Conservation (phyloP, 176 grass and related monocot genomes). For the Dendrocalamus sinicus region DNA sequence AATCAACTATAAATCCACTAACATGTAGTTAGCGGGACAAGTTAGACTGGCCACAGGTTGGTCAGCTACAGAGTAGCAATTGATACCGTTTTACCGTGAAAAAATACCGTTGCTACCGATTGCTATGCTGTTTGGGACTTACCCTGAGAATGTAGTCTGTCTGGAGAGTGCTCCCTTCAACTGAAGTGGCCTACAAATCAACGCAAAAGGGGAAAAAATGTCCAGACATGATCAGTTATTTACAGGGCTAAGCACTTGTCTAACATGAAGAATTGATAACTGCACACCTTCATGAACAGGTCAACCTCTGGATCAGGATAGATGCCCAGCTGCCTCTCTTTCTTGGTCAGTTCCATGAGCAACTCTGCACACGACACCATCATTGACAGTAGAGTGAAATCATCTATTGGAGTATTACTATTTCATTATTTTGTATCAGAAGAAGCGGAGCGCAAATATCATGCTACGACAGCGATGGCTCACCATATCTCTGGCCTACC, state of each 20-base stretch:
- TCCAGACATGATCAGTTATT: neutral
- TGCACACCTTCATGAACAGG: conserved; percentile 90
- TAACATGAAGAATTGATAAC: neutral
- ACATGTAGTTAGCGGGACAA: too few species aligned
- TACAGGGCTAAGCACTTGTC: neutral
- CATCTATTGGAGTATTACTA: neutral
- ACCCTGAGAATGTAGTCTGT: conserved; percentile 89
- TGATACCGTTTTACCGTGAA: too few species aligned
- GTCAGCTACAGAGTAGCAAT: too few species aligned
- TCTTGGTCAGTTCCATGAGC: conserved; percentile 70
- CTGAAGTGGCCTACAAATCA: conserved; percentile 69
- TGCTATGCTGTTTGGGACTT: neutral
- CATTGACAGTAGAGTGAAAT: neutral
- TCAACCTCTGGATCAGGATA: conserved; percentile 86
- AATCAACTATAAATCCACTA: too few species aligned
- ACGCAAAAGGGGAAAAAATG: neutral
- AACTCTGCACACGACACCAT: conserved; percentile 56
- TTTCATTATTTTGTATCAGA: neutral
- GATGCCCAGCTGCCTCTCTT: conserved; percentile 78
- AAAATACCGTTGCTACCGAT: neutral
- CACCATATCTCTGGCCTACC: conserved; percentile 78
- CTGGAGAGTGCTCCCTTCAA: conserved; percentile 91
- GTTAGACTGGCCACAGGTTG: too few species aligned
- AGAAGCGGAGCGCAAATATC: neutral
- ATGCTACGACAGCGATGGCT: neutral